Evolutionary conservation across 169 alveolate genomes (phyloP).

Genomic region (Toxoplasma gondii): DNA sequence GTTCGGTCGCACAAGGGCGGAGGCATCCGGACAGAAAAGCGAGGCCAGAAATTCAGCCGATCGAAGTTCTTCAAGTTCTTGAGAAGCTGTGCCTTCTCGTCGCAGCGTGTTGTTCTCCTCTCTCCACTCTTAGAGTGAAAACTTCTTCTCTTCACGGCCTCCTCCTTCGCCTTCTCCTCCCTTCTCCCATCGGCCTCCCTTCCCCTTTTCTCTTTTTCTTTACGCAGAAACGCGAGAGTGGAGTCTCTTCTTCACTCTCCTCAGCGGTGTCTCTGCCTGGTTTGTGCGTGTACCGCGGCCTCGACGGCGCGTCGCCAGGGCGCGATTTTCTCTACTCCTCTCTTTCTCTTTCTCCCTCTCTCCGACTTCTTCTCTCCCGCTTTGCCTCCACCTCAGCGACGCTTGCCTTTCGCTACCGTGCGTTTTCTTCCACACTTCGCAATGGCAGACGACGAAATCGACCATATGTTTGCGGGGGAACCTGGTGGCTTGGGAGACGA

Average conservation of each 20-base stretch:
- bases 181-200: neutral
- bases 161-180: neutral
- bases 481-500: constrained; percentile 54
- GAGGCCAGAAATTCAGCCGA: neutral
- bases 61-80: too few species aligned
- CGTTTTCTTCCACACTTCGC: neutral
- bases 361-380: neutral
- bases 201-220: neutral
- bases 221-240: too few species aligned
- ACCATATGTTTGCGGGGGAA: constrained; percentile 43
- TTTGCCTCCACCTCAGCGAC: neutral
- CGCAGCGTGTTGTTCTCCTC: too few species aligned
- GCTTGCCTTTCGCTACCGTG: neutral
- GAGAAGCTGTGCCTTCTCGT: too few species aligned
- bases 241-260: too few species aligned
- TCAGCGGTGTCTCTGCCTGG: too few species aligned
- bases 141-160: neutral
- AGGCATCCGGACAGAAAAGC: too few species aligned
- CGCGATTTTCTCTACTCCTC: too few species aligned
- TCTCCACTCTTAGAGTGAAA: neutral
- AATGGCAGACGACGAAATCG: constrained; percentile 61
- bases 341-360: neutral
- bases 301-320: too few species aligned
- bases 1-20: too few species aligned
- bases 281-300: too few species aligned